Base-by-base conservation (phyloP, 805 yeast genomes). In the Saccharomycopsis sp. region DNA sequence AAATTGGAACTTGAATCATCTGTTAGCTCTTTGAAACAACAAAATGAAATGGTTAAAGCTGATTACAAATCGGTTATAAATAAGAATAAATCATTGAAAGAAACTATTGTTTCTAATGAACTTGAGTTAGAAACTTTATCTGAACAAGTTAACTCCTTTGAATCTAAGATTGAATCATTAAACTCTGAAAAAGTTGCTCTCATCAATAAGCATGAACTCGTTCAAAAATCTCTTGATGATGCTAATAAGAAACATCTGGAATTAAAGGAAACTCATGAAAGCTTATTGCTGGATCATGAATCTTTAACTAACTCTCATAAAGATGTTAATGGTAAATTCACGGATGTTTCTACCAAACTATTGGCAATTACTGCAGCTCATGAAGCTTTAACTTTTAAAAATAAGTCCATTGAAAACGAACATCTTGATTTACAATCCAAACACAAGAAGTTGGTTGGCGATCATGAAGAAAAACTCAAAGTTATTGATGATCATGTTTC, bases 291-390 rank as follows among this genome's bases (percentile, higher is more conserved):
- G 19, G 39, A 37, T 3, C 33, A 37, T n/a, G 17, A 34, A 5
- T 31, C 41, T n/a, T 35, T 42, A 25, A 19, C 13, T 28, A 17
- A 18, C 3, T 12, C 18, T 8, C 40, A 39, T 30, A 32, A 34
- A n/a, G 34, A 31, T 20, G 21, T 35, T n/a, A 42, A 34, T 14
- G 27, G n/a, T 18, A 42, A 38, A 20, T 21, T 29, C 27, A 34
- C 40, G 20, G 39, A 26, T 31, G 29, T 20, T 5, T 27, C 41
- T 14, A 42, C 46, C 14, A 42, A 38, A 26, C 31, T 42, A 14
- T 20, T 42, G 13, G 39, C 28, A n/a, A 25, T 40, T 10, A 21
- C 26, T n/a, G 45, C 41, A 4, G 41, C 41, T 13, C 45, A 42
- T 21, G 32, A 33, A 17, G 42, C 34, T 21, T 27, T 42, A 15